A percentile compares a stretch with the other conserved stretches of the same genome.
Conservation (phyloP, 2,329 filamentous ascomycete genomes). For the Emergomyces orientalis region DNA sequence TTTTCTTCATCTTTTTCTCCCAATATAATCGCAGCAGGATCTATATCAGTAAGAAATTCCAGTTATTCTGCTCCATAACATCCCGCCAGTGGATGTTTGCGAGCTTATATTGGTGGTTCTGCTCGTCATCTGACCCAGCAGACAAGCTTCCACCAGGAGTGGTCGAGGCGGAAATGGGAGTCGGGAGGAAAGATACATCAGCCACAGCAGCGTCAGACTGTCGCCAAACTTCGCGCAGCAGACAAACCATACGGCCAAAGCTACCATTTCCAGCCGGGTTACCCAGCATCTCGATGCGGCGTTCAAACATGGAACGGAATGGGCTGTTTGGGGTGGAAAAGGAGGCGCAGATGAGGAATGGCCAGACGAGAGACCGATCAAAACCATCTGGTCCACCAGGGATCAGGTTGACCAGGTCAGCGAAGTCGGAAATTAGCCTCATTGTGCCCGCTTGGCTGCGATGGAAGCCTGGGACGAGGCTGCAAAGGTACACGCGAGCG, state of each 20-base stretch:
- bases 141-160: slow-evolving; percentile 3
- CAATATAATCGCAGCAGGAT: slow-evolving; percentile 12
- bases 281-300: slow-evolving; percentile 64
- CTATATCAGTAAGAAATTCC: slow-evolving; percentile 84
- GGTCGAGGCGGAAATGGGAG: slow-evolving; percentile 5
- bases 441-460: slow-evolving; percentile 64
- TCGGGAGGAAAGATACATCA: slow-evolving; percentile 5
- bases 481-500: slow-evolving; percentile 93
- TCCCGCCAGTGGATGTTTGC: slow-evolving; percentile 74
- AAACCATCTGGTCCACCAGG: slow-evolving; percentile 73
- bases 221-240: slow-evolving; percentile 75
- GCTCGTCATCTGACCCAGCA: not conserved
- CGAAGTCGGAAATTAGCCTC: slow-evolving; percentile 68
- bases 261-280: slow-evolving; percentile 72
- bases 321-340: slow-evolving; percentile 61
- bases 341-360: slow-evolving; percentile 77
- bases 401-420: slow-evolving; percentile 67
- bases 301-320: slow-evolving; percentile 70
- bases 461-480: slow-evolving; percentile 79
- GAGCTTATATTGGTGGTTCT: slow-evolving; percentile 1
- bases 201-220: slow-evolving; percentile 52
- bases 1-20: not conserved
- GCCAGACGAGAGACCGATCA: slow-evolving; percentile 87
- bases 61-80: slow-evolving; percentile 79
- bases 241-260: slow-evolving; percentile 69